These are phyloP conservation scores for Dittrichia graveolens DNA, from an alignment of 129 eudicot species.

Conservation along the genomic window DNA sequence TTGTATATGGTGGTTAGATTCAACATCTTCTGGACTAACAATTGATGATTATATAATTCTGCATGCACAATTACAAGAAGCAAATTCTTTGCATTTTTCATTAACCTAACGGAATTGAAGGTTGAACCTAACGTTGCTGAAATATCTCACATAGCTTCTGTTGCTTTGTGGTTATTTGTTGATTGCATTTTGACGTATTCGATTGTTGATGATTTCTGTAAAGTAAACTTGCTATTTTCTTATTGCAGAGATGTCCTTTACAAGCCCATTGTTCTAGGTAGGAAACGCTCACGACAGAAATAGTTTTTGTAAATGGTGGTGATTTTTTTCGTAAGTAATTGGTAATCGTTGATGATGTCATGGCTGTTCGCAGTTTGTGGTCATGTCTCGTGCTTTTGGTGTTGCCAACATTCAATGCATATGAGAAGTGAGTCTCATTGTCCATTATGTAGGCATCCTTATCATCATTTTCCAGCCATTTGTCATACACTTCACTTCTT, in stretches of 20 bases:
- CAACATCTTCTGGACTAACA: constrained; percentile 1
- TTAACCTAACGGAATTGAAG: not conserved
- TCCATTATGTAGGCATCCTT: constrained; percentile 66
- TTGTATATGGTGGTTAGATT: constrained; percentile 11
- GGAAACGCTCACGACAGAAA: constrained; percentile 3
- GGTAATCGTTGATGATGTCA: constrained; percentile 4
- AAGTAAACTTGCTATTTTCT: constrained; percentile 21
- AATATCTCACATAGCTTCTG: not conserved
- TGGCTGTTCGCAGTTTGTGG: constrained; percentile 62
- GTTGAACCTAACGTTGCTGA: not conserved
- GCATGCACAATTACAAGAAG: not conserved
- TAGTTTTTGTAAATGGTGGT: not conserved
- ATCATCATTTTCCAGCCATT: constrained; percentile 77
- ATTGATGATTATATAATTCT: not conserved
- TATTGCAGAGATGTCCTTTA: constrained; percentile 72
- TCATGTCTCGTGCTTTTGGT: constrained; percentile 81
- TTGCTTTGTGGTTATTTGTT: not conserved
- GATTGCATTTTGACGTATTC: not conserved
- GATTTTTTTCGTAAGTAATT: constrained; percentile 3
- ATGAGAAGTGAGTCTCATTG: constrained; percentile 54
- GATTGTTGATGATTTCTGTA: constrained; percentile 18
- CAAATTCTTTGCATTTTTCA: not conserved
- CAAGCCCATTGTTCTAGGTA: constrained; percentile 84
- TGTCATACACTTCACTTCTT: constrained; percentile 66
- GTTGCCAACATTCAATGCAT: constrained; percentile 66